Evolutionary conservation across 2,329 filamentous ascomycete species (phyloP).

Genomic region (Nakataea oryzae): DNA sequence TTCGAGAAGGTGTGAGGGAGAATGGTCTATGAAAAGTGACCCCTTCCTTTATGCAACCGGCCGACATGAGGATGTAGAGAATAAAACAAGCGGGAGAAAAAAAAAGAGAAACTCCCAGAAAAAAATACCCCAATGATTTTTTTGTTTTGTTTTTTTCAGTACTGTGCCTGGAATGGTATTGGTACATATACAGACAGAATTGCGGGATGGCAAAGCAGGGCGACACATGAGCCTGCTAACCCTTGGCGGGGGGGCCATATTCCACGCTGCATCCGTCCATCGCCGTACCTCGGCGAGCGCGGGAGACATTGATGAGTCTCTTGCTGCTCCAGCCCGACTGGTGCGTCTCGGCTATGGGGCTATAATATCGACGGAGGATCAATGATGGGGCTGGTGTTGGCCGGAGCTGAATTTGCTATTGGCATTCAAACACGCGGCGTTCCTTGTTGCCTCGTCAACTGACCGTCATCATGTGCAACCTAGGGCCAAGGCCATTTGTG

Average conservation of each 20-base stretch:
- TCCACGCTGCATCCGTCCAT: background rate
- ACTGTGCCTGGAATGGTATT: constrained; percentile 4
- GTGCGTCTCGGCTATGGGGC: background rate
- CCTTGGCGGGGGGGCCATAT: background rate
- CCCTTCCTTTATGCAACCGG: background rate
- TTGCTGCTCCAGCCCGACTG: background rate
- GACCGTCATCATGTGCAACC: constrained; percentile 58
- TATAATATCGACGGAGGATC: background rate
- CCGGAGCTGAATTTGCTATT: background rate
- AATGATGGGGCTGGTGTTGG: background rate
- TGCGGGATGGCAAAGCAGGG: background rate
- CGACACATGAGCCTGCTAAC: background rate
- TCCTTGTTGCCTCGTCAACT: constrained; percentile 24
- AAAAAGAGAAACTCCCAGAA: background rate
- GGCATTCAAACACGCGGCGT: background rate
- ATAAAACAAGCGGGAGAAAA: constrained; percentile 1
- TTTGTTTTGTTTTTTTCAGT: background rate
- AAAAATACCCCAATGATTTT: constrained; percentile 2
- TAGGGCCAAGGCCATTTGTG: constrained; percentile 32
- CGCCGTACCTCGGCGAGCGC: background rate
- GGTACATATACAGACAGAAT: constrained; percentile 6
- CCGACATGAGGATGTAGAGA: constrained; percentile 1
- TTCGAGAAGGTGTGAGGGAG: background rate
- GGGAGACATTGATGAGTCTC: background rate
- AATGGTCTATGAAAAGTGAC: background rate